phyloP scores from a whole-genome alignment of 1,284 basidiomycete species.

The Moesziomyces globuligerus region DNA sequence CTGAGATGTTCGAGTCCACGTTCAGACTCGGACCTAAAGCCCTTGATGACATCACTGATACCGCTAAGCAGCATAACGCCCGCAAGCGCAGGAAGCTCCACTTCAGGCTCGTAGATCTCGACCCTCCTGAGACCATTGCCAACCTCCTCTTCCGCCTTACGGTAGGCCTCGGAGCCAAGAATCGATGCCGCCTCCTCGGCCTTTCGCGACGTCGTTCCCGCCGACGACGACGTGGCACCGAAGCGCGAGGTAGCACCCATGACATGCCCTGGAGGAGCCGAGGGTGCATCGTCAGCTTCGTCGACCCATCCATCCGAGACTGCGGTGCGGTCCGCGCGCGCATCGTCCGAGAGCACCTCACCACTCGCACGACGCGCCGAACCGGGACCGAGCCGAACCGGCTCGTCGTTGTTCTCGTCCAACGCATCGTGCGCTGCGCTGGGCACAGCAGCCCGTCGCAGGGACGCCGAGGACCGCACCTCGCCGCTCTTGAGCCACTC shows the following conservation, averaged over 20 bases:
- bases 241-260: slow-evolving; percentile 38
- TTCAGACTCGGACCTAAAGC: slow-evolving; percentile 65
- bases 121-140: slow-evolving; percentile 63
- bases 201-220: slow-evolving; percentile 23
- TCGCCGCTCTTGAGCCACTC: slow-evolving; percentile 46
- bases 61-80: slow-evolving; percentile 68
- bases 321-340: neutral
- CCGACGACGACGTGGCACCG: neutral
- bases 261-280: slow-evolving; percentile 31
- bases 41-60: slow-evolving; percentile 68
- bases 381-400: slow-evolving; percentile 7
- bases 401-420: slow-evolving; percentile 32
- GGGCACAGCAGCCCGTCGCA: neutral
- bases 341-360: neutral
- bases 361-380: neutral
- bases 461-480: slow-evolving; percentile 9
- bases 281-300: slow-evolving; percentile 21
- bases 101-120: slow-evolving; percentile 67
- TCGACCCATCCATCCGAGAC: slow-evolving; percentile 51
- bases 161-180: slow-evolving; percentile 27
- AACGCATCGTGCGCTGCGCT: slow-evolving; percentile 15
- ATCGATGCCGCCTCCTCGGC: slow-evolving; percentile 33
- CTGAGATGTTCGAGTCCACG: slow-evolving; percentile 68
- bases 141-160: slow-evolving; percentile 48
- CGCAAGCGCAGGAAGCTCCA: slow-evolving; percentile 64